Evolutionary conservation across 75 land plant species (phyloP).

Genomic region (Pseudotsuga menziesii): DNA sequence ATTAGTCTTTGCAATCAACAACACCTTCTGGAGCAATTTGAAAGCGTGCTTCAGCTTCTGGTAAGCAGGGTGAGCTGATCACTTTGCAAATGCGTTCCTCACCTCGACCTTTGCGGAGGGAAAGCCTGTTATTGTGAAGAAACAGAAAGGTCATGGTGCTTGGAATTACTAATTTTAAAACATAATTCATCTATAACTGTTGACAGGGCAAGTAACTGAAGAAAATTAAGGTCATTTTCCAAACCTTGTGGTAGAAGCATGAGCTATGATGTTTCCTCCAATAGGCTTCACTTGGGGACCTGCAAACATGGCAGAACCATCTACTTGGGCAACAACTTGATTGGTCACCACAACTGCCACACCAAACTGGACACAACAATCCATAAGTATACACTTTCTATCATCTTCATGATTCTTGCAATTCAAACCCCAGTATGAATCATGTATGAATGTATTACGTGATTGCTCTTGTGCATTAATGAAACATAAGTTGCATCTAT

Average conservation of each 20-base stretch:
- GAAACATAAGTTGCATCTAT: too few relatives aligned
- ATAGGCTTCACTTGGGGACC: conserved; percentile 98
- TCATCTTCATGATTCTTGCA: neutral
- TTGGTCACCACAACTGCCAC: conserved; percentile 95
- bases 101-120: conserved; percentile 84
- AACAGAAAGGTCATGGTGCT: neutral
- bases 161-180: neutral
- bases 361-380: conserved; percentile 56
- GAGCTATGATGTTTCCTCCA: conserved; percentile 98
- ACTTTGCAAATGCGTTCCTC: conserved; percentile 95
- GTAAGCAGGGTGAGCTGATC: conserved; percentile 86
- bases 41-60: conserved; percentile 95
- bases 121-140: conserved; percentile 42
- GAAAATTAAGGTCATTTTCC: neutral
- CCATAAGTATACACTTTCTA: neutral
- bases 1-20: conserved; percentile 79
- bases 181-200: neutral
- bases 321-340: conserved; percentile 99
- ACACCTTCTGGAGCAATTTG: conserved; percentile 87
- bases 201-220: neutral
- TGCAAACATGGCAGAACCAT: conserved; percentile 91
- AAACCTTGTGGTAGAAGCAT: conserved; percentile 96
- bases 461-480: too few relatives aligned
- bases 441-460: too few relatives aligned
- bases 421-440: neutral